Evolutionary conservation across 257 asterid genomes (phyloP).

Genomic region (Solanum neorickii): DNA sequence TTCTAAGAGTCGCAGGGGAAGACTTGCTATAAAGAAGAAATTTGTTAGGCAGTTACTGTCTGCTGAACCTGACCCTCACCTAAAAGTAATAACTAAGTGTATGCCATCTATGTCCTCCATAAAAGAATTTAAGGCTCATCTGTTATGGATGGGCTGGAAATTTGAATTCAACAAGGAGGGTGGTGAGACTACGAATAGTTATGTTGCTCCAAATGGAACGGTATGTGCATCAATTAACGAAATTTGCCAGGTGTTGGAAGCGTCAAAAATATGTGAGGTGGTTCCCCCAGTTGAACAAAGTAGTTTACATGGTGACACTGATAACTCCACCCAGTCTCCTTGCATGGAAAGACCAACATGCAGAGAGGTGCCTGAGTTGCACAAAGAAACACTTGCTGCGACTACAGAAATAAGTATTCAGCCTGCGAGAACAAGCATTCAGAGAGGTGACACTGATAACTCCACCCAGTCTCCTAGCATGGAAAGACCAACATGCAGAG

Average conservation of each 20-base stretch:
- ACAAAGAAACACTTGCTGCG: not conserved
- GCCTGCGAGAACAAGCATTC: not conserved
- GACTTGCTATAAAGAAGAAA: slow-evolving; percentile 8
- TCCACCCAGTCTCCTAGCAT: slow-evolving; percentile 1
- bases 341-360: slow-evolving; percentile 12
- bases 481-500: slow-evolving; percentile 15
- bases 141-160: slow-evolving; percentile 54
- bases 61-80: slow-evolving; percentile 30
- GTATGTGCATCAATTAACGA: slow-evolving; percentile 20
- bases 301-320: not conserved
- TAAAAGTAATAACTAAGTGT: slow-evolving; percentile 26
- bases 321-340: slow-evolving; percentile 7
- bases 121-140: slow-evolving; percentile 31
- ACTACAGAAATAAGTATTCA: not conserved
- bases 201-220: slow-evolving; percentile 36
- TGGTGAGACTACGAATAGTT: slow-evolving; percentile 12
- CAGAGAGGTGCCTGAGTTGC: slow-evolving; percentile 9
- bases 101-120: not conserved
- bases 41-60: slow-evolving; percentile 22
- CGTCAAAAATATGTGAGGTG: not conserved
- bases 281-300: not conserved
- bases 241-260: slow-evolving; percentile 22
- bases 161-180: slow-evolving; percentile 11
- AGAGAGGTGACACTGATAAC: slow-evolving; percentile 1
- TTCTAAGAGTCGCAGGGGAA: not conserved